Evolutionary conservation across 805 yeast species (phyloP).

Genomic region (Saccharomyces kudriavzevii): DNA sequence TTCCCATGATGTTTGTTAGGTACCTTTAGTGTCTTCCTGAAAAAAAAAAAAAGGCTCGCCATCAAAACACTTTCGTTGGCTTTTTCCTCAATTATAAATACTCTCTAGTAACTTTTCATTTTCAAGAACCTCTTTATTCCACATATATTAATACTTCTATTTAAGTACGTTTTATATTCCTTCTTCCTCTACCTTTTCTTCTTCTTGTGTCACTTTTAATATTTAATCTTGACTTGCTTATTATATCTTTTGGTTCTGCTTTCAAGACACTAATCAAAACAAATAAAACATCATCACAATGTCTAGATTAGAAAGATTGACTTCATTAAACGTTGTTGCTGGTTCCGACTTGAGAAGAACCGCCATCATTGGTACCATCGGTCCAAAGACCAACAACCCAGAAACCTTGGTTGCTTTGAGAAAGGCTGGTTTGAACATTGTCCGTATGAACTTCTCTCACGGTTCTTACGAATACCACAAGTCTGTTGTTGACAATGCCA

Average conservation of each 20-base stretch:
- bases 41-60: background rate
- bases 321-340: conserved; percentile 71
- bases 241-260: background rate
- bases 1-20: background rate
- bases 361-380: conserved; percentile 96
- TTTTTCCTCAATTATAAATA: background rate
- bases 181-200: background rate
- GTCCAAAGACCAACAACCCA: conserved; percentile 92
- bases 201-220: background rate
- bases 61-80: background rate
- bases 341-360: conserved; percentile 82
- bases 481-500: conserved; percentile 90
- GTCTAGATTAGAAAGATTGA: conserved; percentile 72
- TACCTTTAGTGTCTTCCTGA: background rate
- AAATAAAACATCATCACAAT: conserved; percentile 28
- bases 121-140: background rate
- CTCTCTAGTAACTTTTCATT: background rate
- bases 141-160: background rate
- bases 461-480: conserved; percentile 98
- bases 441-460: conserved; percentile 98
- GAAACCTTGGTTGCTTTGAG: conserved; percentile 80
- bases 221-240: background rate
- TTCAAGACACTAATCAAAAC: background rate
- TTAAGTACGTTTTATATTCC: background rate
- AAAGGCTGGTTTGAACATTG: conserved; percentile 96